Evolutionary conservation across 768 basidiomycete genomes (phyloP).

Genomic region (Suillus americanus): DNA sequence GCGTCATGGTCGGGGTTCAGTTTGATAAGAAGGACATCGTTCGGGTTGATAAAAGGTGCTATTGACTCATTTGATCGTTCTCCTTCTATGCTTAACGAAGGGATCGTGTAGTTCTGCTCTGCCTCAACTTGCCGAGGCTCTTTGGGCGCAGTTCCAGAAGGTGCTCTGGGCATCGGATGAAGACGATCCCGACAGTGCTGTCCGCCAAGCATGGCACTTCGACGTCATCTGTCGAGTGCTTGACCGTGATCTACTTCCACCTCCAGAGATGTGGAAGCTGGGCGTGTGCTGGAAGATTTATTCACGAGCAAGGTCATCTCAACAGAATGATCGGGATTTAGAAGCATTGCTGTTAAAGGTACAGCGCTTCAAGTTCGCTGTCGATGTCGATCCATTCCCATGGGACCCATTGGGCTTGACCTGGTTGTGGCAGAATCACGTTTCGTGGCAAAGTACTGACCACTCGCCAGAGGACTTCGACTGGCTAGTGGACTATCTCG

Average conservation of each 20-base stretch:
- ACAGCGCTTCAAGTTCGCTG: not conserved
- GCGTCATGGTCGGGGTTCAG: not conserved
- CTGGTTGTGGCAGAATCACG: not conserved
- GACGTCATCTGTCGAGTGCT: not conserved
- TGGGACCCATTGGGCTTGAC: too few relatives aligned
- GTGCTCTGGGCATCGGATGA: not conserved
- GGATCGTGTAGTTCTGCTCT: not conserved
- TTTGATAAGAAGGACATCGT: not conserved
- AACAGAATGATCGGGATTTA: not conserved
- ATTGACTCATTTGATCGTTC: not conserved
- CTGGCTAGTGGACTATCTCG: not conserved
- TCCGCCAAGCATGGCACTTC: not conserved
- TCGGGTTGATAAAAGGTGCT: not conserved
- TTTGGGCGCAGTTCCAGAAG: not conserved
- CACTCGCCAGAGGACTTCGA: not conserved
- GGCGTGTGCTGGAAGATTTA: not conserved
- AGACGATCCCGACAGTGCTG: not conserved
- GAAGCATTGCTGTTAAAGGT: rapidly evolving
- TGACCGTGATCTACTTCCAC: not conserved
- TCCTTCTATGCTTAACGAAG: not conserved
- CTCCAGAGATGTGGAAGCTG: not conserved
- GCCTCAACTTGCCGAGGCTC: not conserved
- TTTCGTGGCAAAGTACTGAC: not conserved
- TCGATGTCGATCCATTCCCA: not conserved
- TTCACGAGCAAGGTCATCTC: not conserved